phyloP scores from a whole-genome alignment of 106 monocot species.

The Phalaenopsis equestris region DNA sequence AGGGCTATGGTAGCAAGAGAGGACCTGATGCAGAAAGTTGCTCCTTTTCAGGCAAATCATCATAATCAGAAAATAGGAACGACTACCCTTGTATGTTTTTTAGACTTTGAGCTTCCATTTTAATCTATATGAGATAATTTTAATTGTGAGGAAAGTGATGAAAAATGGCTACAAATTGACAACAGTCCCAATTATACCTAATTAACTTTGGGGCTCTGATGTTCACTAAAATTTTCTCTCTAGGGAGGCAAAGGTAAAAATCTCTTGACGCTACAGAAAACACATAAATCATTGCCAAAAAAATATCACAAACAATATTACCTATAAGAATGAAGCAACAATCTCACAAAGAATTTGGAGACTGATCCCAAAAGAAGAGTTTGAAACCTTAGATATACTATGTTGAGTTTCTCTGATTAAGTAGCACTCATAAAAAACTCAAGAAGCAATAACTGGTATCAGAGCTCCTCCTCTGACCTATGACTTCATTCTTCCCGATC shows the following conservation, averaged over 20 bases:
- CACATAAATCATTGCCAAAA: background rate
- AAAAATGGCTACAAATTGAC: background rate
- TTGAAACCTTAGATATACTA: constrained; percentile 28
- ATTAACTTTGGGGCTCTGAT: constrained; percentile 34
- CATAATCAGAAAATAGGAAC: constrained; percentile 80
- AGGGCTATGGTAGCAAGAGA: constrained; percentile 13
- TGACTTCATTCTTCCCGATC: no score
- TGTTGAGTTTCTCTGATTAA: constrained; percentile 52
- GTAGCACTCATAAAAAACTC: constrained; percentile 75
- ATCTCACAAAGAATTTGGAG: background rate
- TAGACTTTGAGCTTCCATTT: constrained; percentile 61
- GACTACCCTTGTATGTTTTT: constrained; percentile 85
- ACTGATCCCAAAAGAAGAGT: constrained; percentile 42
- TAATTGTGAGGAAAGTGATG: constrained; percentile 12
- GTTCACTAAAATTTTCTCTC: constrained; percentile 21
- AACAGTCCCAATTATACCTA: constrained; percentile 27
- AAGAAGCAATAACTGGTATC: constrained; percentile 59
- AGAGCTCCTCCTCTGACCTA: constrained; percentile 39
- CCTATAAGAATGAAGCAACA: background rate
- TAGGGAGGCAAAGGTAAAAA: constrained; percentile 18
- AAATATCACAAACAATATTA: background rate
- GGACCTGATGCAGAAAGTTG: constrained; percentile 22
- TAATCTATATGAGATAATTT: background rate
- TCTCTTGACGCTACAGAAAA: constrained; percentile 27
- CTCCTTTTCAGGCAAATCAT: constrained; percentile 49